A percentile compares a stretch with the other conserved stretches of the same genome.
Conservation (phyloP, 805 yeast species). For the Pichia exigua region DNA sequence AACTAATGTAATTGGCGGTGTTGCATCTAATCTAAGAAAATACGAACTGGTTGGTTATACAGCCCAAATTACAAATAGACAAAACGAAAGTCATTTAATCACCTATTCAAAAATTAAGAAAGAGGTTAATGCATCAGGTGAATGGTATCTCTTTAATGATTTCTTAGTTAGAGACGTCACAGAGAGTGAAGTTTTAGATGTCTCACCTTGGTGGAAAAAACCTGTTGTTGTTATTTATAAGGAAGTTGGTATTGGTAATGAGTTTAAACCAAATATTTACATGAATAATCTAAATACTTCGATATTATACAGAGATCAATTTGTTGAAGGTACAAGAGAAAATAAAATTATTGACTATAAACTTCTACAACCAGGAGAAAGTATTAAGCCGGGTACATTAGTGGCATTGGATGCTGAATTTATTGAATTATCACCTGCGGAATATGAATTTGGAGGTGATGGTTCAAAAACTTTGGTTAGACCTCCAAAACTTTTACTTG, state of each 20-base stretch:
- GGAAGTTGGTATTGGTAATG: conserved; percentile 33
- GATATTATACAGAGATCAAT: conserved; percentile 66
- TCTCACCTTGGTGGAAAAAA: conserved; percentile 72
- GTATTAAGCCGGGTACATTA: conserved; percentile 66
- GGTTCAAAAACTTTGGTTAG: conserved; percentile 63
- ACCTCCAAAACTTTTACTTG: conserved; percentile 72
- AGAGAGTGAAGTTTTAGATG: conserved; percentile 69
- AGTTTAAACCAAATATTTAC: conserved; percentile 44
- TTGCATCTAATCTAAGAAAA: conserved; percentile 23
- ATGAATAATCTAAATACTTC: conserved; percentile 46
- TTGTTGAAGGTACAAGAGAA: conserved; percentile 59
- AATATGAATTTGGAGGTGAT: conserved; percentile 64
- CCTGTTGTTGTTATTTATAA: conserved; percentile 70
- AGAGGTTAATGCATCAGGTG: conserved; percentile 11
- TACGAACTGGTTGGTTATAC: conserved; percentile 65
- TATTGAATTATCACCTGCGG: conserved; percentile 73
- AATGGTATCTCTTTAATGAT: conserved; percentile 87
- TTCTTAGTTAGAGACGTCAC: conserved; percentile 73
- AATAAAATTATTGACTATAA: conserved; percentile 55
- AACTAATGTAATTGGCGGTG: conserved; percentile 19
- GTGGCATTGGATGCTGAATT: conserved; percentile 97
- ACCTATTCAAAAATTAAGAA: conserved; percentile 26
- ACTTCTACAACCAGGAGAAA: conserved; percentile 57
- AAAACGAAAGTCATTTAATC: conserved; percentile 51
- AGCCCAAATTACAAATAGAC: conserved; percentile 53